These are phyloP conservation scores for Colletotrichum tabaci DNA, from an alignment of 2,329 filamentous ascomycete genomes.

Conservation along the genomic window DNA sequence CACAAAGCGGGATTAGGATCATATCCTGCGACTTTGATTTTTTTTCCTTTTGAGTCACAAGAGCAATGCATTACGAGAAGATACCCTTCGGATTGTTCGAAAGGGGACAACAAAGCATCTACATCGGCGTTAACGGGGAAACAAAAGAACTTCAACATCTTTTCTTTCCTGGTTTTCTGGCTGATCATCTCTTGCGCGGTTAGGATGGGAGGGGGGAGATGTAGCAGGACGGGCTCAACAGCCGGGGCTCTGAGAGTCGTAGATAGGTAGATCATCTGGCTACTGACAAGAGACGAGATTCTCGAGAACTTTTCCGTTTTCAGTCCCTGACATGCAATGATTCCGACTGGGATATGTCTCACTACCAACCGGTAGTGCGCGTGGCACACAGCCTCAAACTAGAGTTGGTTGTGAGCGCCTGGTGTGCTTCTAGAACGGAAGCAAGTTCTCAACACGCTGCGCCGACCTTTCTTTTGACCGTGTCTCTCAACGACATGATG, in stretches of 20 bases:
- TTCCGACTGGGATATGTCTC: neutral
- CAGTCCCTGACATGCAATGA: neutral
- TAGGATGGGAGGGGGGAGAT: conserved; percentile 18
- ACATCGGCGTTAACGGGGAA: conserved; percentile 59
- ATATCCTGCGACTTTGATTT: conserved; percentile 44
- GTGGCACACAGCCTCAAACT: neutral
- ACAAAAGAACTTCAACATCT: conserved; percentile 66
- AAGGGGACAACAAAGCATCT: conserved; percentile 44
- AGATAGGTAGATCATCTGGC: conserved; percentile 33
- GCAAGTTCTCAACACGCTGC: neutral
- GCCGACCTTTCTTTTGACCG: neutral
- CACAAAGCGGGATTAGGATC: conserved; percentile 47
- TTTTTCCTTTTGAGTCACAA: conserved; percentile 34
- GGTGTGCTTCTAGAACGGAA: neutral
- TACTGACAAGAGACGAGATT: conserved; percentile 33
- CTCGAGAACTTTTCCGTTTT: conserved; percentile 3
- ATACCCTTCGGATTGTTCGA: conserved; percentile 52
- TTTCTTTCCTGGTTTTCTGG: conserved; percentile 60
- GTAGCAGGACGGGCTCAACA: conserved; percentile 3
- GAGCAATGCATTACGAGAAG: conserved; percentile 56
- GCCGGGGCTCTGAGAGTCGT: conserved; percentile 25
- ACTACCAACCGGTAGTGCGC: neutral
- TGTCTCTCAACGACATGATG: conserved; percentile 26
- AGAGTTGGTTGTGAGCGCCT: neutral
- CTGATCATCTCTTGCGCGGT: conserved; percentile 47